A percentile compares a stretch with the other conserved stretches of the same genome.
These are phyloP conservation scores for Gonapodya sp. DNA, from an alignment of 192 early-diverging fungal genomes.

Conservation along the genomic window DNA sequence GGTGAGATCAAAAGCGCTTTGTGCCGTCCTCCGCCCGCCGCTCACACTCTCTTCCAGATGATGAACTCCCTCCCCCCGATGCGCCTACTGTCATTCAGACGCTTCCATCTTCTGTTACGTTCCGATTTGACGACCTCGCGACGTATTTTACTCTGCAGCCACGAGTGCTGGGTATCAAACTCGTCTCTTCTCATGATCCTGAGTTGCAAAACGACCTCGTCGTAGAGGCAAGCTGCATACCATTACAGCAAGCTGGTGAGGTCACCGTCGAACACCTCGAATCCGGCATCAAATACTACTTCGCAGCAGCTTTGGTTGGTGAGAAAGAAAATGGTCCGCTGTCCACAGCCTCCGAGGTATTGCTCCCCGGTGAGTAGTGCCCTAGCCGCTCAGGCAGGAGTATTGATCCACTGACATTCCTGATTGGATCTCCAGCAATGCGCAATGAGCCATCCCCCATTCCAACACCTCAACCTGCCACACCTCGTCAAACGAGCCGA, in stretches of 20 bases:
- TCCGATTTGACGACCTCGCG: not conserved
- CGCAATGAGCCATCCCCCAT: not conserved
- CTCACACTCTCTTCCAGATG: not conserved
- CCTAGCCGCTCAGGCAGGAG: not conserved
- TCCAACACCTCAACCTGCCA: not conserved
- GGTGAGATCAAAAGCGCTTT: not conserved
- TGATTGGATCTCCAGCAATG: not conserved
- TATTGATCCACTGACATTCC: not conserved
- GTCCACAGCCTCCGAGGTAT: not conserved
- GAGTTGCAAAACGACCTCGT: not conserved
- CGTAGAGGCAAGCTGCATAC: not conserved
- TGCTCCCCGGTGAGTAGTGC: not conserved
- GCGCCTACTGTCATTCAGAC: not conserved
- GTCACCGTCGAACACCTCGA: not conserved
- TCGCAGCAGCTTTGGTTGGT: not conserved
- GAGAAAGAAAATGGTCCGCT: not conserved
- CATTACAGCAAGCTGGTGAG: not conserved
- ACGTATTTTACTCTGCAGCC: not conserved
- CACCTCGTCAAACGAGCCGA: not conserved
- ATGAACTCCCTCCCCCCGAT: not conserved
- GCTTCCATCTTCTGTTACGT: not conserved
- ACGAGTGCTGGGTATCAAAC: not conserved
- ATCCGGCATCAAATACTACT: not conserved
- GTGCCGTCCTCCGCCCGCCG: too few relatives aligned
- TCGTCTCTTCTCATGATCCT: not conserved